Base-by-base conservation (phyloP, 306 rosid genomes). In the Trifolium subterraneum region DNA sequence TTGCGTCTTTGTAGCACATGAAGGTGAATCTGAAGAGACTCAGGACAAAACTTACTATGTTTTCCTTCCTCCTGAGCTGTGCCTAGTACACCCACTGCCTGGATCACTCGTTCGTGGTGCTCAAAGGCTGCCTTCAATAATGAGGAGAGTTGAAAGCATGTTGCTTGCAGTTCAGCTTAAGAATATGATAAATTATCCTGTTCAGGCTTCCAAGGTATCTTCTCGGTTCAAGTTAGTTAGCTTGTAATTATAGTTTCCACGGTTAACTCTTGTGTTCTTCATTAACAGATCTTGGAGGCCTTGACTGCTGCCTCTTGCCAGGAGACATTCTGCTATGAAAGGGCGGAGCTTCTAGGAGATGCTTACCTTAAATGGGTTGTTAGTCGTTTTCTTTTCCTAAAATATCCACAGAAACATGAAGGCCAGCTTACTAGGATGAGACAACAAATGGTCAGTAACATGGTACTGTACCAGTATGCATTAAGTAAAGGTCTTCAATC, bases 401-500 rank as follows among this genome's bases (percentile, higher is more conserved):
- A 92, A 78, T 87, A 92, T 75, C 99, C 99, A 12, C 97, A 92
- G 89, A 94, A 92, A 83, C 99, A 94, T 16, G 99, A 94, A 75
- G 99, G 99, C 63, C 99, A 94, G 83, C 99, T 94, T 76, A 94
- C 99, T 79, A 85, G 99, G 88, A 94, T 94, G 99, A 90, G 99
- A 77, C 99, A 94, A 60, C 97, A 90, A 84, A 90, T 86, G 97
- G 99, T 94, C 74, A 94, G 99, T 80, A 94, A 94, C 88, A 87
- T 94, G 97, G 86, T 94, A 65, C 84, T 94, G 39, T 94, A 92
- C 84, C 97, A 88, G 63, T 88, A 79, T 82, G 99, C 99, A 44
- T 78, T 94, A 81, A 73, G 79, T 67, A 92, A 88, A 81, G 93
- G 92, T 52, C 96, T 94, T 72, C 99, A 94, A 80, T 94, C 97